Evolutionary conservation across 2,329 filamentous ascomycete species (phyloP).

Genomic region (Trichophyton rubrum): DNA sequence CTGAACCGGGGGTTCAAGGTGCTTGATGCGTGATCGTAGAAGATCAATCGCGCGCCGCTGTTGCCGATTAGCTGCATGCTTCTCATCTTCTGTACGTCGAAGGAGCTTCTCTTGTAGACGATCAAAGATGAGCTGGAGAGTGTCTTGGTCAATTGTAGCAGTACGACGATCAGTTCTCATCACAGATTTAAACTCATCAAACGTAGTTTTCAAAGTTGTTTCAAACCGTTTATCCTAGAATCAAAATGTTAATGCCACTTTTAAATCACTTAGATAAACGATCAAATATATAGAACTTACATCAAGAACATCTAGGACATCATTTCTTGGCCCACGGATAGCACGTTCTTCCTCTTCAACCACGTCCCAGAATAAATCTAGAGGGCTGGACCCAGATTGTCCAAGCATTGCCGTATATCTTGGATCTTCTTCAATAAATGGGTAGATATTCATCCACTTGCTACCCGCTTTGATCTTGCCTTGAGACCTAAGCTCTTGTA

Average conservation of each 20-base stretch:
- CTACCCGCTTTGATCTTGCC: constrained; percentile 79
- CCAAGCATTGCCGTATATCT: constrained; percentile 76
- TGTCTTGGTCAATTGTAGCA: constrained; percentile 71
- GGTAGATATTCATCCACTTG: constrained; percentile 76
- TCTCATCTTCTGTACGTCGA: constrained; percentile 72
- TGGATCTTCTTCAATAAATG: constrained; percentile 63
- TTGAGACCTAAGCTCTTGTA: constrained; percentile 58
- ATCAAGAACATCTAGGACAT: constrained; percentile 78
- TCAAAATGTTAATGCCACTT: constrained; percentile 23
- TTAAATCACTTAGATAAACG: background rate
- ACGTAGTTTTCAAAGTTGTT: constrained; percentile 69
- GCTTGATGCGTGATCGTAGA: constrained; percentile 75
- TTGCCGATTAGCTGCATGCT: constrained; percentile 65
- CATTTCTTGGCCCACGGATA: constrained; percentile 67
- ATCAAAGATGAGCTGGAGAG: constrained; percentile 69
- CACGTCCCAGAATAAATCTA: constrained; percentile 92
- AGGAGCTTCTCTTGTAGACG: constrained; percentile 77
- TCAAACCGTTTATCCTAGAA: constrained; percentile 78
- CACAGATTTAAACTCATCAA: constrained; percentile 74
- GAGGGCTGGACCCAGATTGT: constrained; percentile 68
- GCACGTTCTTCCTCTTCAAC: constrained; percentile 86
- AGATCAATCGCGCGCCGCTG: constrained; percentile 76
- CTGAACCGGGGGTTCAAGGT: constrained; percentile 70
- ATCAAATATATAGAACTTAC: constrained; percentile 33
- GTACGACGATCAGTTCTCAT: constrained; percentile 80